These are phyloP conservation scores for Triticum dicoccoides DNA, from an alignment of 176 grass and related monocot genomes.

Conservation along the genomic window DNA sequence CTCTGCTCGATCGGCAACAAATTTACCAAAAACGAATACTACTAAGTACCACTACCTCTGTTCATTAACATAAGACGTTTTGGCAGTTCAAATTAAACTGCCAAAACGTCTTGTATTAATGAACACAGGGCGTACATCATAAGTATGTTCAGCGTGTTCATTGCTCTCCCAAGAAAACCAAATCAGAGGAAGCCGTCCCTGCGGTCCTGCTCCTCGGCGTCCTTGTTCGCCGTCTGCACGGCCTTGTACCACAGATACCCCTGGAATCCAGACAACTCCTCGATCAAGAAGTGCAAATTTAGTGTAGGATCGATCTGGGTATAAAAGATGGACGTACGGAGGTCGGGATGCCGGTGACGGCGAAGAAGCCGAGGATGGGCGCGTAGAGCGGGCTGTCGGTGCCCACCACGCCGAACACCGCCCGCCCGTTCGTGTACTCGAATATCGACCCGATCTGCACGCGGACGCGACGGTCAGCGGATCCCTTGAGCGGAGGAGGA, in stretches of 20 bases:
- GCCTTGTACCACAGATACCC: constrained; percentile 87
- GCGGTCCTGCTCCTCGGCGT: constrained; percentile 84
- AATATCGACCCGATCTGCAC: constrained; percentile 87
- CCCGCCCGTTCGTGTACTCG: constrained; percentile 75
- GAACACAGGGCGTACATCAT: not conserved
- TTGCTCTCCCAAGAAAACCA: not conserved
- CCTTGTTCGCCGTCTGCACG: constrained; percentile 78
- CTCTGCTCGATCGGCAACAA: not conserved
- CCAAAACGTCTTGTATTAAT: no score
- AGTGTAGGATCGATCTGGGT: not conserved
- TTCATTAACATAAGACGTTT: no score
- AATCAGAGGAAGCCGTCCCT: constrained; percentile 56
- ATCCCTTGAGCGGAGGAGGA: not conserved
- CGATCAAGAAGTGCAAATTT: not conserved
- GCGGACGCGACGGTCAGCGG: no score
- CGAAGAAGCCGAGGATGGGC: constrained; percentile 93
- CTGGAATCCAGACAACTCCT: constrained; percentile 27
- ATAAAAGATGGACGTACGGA: constrained; percentile 45
- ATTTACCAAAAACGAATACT: not conserved
- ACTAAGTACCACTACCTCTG: not conserved
- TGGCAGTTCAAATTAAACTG: no score
- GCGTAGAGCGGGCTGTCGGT: constrained; percentile 81
- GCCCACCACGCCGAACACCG: constrained; percentile 78
- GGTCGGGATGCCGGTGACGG: constrained; percentile 81
- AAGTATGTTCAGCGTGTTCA: not conserved